Base-by-base conservation (phyloP, 2,329 filamentous ascomycete genomes). In the Cladosporium sp. region DNA sequence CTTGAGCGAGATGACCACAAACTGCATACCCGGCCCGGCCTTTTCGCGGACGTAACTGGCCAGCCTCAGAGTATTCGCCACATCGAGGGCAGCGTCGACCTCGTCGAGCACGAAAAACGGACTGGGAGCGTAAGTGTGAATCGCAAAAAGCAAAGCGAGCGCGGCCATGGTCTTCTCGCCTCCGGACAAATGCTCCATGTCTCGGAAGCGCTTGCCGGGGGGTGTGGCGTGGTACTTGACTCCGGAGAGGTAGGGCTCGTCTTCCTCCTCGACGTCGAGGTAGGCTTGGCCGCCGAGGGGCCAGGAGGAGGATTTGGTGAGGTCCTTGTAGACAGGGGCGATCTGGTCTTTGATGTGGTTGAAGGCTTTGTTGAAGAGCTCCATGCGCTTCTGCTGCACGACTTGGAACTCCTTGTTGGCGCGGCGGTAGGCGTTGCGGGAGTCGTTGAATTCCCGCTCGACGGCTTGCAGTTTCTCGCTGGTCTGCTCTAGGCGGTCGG, bases 211-310 rank as follows among this genome's bases (percentile, higher is more conserved):
- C 74, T 99, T 99, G 56, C 96, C 82, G 1, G 93, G 93, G 17
- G 93, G 93, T 91, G 97, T 99, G 56, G 93, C 95, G 67, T 97
- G 91, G 71, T 99, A 99, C 66, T 96, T 96, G 71, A 99, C 90
- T 27, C 93, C 93, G 36, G 88, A 89, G 3, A 96, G 81, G 68
- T 97, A 99, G 1, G 93, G 93, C 64, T 95, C 92, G 57, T 96
- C 90, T n/a, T 86, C 88, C 68, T 99, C 92, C 67, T 96, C 91
- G 68, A 95, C 91, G 64, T 96, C 91, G 42, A 99, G 83, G 65
- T 96, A 96, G 1, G 83, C 83, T 63, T 82, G 79, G 7, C 93
- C 93, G 61, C 93, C 93, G n/a, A 97, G 79, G 0, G 92, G 91
- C 67, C 95, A 96, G n/a, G 88, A 85, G 29, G 87, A 80, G 36